These are phyloP conservation scores for Nakataea oryzae DNA, from an alignment of 2,329 filamentous ascomycete species.

Conservation along the genomic window DNA sequence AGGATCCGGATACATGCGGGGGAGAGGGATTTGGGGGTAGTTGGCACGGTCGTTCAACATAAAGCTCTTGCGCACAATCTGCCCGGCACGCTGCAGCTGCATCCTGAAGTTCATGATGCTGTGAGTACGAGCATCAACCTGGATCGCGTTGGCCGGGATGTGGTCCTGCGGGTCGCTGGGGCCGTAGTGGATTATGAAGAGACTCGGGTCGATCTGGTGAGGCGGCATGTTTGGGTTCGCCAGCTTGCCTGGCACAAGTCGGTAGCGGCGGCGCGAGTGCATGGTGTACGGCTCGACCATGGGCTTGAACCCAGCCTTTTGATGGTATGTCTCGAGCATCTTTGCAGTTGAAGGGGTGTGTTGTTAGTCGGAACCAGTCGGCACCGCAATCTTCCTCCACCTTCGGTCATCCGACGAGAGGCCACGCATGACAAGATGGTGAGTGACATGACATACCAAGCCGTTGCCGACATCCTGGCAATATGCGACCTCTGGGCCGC, in stretches of 20 bases:
- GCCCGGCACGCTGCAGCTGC: constrained; percentile 64
- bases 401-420: not conserved
- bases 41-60: constrained; percentile 83
- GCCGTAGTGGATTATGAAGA: constrained; percentile 90
- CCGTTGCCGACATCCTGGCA: constrained; percentile 60
- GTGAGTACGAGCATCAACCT: constrained; percentile 50
- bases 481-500: constrained; percentile 66
- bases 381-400: too few relatives aligned
- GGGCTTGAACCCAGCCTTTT: constrained; percentile 65
- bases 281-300: constrained; percentile 64
- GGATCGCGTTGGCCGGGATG: constrained; percentile 58
- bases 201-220: constrained; percentile 63
- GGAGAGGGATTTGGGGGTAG: constrained; percentile 70
- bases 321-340: constrained; percentile 82
- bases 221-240: constrained; percentile 49
- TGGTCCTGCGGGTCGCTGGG: constrained; percentile 64
- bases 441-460: constrained; percentile 32
- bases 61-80: constrained; percentile 83
- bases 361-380: not conserved
- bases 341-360: constrained; percentile 22
- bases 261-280: constrained; percentile 78
- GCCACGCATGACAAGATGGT: too few relatives aligned
- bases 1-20: constrained; percentile 19
- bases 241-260: constrained; percentile 60
- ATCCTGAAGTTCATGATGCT: constrained; percentile 48